Evolutionary conservation across 805 yeast genomes (phyloP).

Genomic region (Nakazawaea ernobii): DNA sequence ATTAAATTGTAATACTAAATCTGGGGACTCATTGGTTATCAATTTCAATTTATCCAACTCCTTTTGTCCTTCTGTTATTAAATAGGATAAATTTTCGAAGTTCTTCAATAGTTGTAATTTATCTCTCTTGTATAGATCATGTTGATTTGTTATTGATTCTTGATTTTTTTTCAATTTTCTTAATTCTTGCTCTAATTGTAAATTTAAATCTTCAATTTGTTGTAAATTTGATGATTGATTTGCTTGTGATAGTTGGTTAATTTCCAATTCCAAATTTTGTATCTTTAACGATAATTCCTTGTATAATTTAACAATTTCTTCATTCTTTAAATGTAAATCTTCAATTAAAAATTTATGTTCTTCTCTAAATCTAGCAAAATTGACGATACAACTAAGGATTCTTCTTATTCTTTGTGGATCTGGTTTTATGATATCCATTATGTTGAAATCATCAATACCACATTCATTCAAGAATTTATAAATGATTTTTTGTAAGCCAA

Average conservation of each 20-base stretch:
- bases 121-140: constrained; percentile 55
- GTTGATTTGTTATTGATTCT: constrained; percentile 56
- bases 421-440: constrained; percentile 72
- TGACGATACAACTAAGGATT: constrained; percentile 75
- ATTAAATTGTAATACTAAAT: constrained; percentile 45
- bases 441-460: constrained; percentile 72
- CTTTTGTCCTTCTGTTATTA: constrained; percentile 49
- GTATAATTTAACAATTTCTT: constrained; percentile 39
- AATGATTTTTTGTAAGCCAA: constrained; percentile 56
- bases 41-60: constrained; percentile 55
- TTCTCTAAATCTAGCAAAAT: constrained; percentile 80
- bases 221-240: constrained; percentile 25
- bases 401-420: constrained; percentile 62
- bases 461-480: constrained; percentile 60
- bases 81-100: constrained; percentile 54
- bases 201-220: constrained; percentile 43
- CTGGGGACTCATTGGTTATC: constrained; percentile 58
- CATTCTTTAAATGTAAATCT: constrained; percentile 49
- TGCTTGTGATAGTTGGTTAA: constrained; percentile 28
- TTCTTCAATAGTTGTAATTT: constrained; percentile 53
- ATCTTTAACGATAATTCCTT: constrained; percentile 37
- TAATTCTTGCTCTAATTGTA: constrained; percentile 55
- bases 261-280: constrained; percentile 28
- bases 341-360: constrained; percentile 69
- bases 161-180: constrained; percentile 56